Conservation (phyloP, 164 flowering plant genomes). For the Piper betle region DNA sequence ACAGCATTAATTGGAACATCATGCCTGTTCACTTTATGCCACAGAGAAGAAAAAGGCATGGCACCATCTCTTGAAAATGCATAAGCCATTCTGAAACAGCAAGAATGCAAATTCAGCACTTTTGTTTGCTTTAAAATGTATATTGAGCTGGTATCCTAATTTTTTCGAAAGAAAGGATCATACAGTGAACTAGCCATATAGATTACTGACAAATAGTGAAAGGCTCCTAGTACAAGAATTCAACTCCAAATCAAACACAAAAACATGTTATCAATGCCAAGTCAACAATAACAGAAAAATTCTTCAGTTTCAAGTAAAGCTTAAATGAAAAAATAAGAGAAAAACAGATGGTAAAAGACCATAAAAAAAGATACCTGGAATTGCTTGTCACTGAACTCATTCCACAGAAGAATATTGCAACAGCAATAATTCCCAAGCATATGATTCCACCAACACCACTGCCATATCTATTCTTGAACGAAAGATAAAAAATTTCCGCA, state of each 20-base stretch:
- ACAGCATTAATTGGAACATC: slow-evolving; percentile 94
- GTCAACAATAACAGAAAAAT: too few species aligned
- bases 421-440: slow-evolving; percentile 72
- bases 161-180: too few species aligned
- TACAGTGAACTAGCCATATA: neutral
- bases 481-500: slow-evolving; percentile 72
- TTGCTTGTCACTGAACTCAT: slow-evolving; percentile 50
- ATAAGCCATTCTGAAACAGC: slow-evolving; percentile 68
- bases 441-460: slow-evolving; percentile 80
- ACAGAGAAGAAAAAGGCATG: slow-evolving; percentile 74
- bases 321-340: neutral
- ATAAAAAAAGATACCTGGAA: slow-evolving; percentile 48
- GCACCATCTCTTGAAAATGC: slow-evolving; percentile 99
- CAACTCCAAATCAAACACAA: neutral
- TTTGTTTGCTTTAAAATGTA: too few species aligned
- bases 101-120: neutral
- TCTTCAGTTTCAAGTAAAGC: neutral
- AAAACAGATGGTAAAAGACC: neutral
- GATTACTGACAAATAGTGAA: neutral
- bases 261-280: too few species aligned
- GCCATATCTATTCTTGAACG: slow-evolving; percentile 80
- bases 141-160: too few species aligned
- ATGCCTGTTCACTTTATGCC: slow-evolving; percentile 87
- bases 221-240: neutral
- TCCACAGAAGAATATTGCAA: slow-evolving; percentile 90